Conservation (phyloP, 495 filamentous ascomycete species). For the Neurospora sp. region DNA sequence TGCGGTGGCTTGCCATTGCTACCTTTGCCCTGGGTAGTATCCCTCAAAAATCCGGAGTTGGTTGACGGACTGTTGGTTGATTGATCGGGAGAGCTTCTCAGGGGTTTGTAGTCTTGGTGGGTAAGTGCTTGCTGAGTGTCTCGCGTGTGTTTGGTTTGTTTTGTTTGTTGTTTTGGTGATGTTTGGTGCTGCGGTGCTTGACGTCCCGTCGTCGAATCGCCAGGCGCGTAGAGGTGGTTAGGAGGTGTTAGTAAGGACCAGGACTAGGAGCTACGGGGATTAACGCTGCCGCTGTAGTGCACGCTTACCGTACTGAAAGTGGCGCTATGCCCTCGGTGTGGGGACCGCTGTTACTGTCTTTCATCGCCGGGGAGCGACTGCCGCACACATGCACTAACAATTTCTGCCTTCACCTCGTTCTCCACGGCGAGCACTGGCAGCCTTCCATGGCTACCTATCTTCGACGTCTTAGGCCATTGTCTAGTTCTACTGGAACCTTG, state of each 20-base stretch:
- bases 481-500: too few relatives aligned
- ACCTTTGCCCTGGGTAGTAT: too few relatives aligned
- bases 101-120: neutral
- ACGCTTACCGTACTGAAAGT: neutral
- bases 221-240: neutral
- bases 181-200: neutral
- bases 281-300: neutral
- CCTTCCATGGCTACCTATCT: neutral
- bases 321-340: neutral
- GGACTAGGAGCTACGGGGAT: neutral
- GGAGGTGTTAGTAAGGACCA: neutral
- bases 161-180: neutral
- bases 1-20: neutral
- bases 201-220: neutral
- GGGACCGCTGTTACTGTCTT: neutral
- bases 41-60: too few relatives aligned
- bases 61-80: too few relatives aligned
- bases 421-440: neutral
- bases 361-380: too few relatives aligned
- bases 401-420: too few relatives aligned
- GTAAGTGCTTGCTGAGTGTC: neutral
- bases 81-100: too few relatives aligned
- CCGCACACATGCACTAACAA: neutral
- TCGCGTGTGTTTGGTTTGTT: neutral
- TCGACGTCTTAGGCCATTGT: too few relatives aligned